Evolutionary conservation across 768 basidiomycete species (phyloP).

Genomic region (Harrya chromipes): DNA sequence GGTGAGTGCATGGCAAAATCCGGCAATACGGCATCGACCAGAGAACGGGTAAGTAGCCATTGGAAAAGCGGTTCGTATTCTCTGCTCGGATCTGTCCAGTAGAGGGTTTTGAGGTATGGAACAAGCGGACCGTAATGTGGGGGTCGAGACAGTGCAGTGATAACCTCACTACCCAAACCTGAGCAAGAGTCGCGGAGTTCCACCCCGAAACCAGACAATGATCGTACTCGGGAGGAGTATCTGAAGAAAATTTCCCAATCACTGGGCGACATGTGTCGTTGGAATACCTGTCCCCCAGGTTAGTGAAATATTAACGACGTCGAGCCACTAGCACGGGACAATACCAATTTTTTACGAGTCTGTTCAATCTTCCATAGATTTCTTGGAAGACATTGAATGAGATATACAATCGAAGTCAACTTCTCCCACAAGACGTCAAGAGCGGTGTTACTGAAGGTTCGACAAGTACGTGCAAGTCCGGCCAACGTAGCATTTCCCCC

Average conservation of each 20-base stretch:
- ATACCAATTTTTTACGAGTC: too few relatives aligned
- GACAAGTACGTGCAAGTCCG: conserved; percentile 26
- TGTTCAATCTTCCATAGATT: too few relatives aligned
- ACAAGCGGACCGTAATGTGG: conserved; percentile 20
- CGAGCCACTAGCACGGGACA: too few relatives aligned
- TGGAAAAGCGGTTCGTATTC: conserved; percentile 20
- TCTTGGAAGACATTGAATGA: conserved; percentile 25
- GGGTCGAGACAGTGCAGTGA: conserved; percentile 24
- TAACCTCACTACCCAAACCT: conserved; percentile 15
- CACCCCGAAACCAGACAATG: too few relatives aligned
- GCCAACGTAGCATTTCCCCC: conserved; percentile 14
- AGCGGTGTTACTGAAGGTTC: conserved; percentile 18
- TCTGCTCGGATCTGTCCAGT: conserved; percentile 14
- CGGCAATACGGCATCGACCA: conserved; percentile 14
- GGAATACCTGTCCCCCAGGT: too few relatives aligned
- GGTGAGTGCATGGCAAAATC: conserved; percentile 6
- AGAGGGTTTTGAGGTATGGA: conserved; percentile 19
- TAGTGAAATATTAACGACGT: too few relatives aligned
- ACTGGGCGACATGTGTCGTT: conserved; percentile 21
- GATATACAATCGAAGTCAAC: conserved; percentile 20
- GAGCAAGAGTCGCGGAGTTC: too few relatives aligned
- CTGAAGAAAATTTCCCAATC: conserved; percentile 30
- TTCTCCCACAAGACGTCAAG: conserved; percentile 25
- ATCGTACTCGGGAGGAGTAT: conserved; percentile 24
- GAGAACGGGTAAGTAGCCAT: conserved; percentile 20